Percentiles rank a stretch among this genome's conserved stretches.
Conservation (phyloP, 495 filamentous ascomycete species). For the Trichoderma reesei region DNA sequence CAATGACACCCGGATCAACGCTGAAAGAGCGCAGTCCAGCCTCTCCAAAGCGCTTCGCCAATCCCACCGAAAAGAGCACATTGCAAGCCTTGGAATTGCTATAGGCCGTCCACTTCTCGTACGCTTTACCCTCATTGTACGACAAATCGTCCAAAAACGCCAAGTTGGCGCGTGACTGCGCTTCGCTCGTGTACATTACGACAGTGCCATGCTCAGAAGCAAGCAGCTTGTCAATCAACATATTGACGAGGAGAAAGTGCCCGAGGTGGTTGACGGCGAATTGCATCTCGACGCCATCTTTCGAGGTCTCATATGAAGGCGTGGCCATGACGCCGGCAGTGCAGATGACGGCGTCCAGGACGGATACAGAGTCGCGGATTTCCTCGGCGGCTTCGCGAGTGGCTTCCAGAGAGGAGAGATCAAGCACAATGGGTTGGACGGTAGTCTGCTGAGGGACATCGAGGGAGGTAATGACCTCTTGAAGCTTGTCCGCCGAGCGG, state of each 20-base stretch:
- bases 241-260: conserved; percentile 33
- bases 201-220: conserved; percentile 11
- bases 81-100: neutral
- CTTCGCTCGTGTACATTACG: conserved; percentile 20
- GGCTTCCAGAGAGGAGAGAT: neutral
- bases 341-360: conserved; percentile 29
- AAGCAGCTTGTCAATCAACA: conserved; percentile 53
- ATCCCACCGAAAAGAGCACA: neutral
- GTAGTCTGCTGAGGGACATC: neutral
- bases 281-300: conserved; percentile 58
- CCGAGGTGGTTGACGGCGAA: conserved; percentile 62
- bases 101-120: conserved; percentile 11
- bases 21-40: conserved; percentile 17
- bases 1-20: conserved; percentile 16
- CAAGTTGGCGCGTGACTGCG: conserved; percentile 29
- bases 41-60: conserved; percentile 11
- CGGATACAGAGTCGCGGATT: neutral
- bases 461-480: neutral
- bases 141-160: neutral
- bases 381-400: neutral
- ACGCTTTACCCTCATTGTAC: conserved; percentile 28
- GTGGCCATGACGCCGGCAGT: conserved; percentile 47
- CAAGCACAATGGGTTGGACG: neutral
- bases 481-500: neutral
- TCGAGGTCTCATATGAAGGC: conserved; percentile 34